phyloP scores from a whole-genome alignment of 2,329 filamentous ascomycete species.

The Aspergillus jensenii region DNA sequence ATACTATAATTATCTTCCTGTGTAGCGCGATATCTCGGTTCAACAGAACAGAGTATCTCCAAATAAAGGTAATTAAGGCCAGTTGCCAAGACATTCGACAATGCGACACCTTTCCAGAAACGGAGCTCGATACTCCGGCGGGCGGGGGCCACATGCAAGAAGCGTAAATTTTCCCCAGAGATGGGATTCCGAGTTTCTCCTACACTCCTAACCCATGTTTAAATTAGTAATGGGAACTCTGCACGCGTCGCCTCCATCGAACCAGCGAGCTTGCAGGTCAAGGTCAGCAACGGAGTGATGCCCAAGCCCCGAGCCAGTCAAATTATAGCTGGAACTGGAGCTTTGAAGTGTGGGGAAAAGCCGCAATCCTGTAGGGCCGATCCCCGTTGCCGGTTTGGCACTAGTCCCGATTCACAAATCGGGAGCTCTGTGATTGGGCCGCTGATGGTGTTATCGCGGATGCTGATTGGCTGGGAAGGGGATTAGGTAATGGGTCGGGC shows the following conservation, averaged over 20 bases:
- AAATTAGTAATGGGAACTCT: slow-evolving; percentile 6
- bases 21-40: too few species aligned
- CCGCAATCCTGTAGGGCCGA: slow-evolving; percentile 26
- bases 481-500: slow-evolving; percentile 1
- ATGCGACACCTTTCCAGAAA: not conserved
- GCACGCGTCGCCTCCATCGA: not conserved
- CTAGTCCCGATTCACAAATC: slow-evolving; percentile 19
- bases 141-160: not conserved
- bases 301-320: slow-evolving; percentile 4
- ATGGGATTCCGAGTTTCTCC: not conserved
- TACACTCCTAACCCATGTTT: not conserved
- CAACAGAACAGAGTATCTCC: not conserved
- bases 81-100: not conserved
- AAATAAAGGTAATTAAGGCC: not conserved
- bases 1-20: too few species aligned
- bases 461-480: slow-evolving; percentile 24
- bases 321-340: not conserved
- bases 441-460: slow-evolving; percentile 20
- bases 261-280: not conserved
- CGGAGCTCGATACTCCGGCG: not conserved
- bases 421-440: slow-evolving; percentile 24
- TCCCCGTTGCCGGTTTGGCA: slow-evolving; percentile 26
- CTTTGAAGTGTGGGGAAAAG: slow-evolving; percentile 20
- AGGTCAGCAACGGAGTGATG: slow-evolving; percentile 4
- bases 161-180: not conserved